These are phyloP conservation scores for Leptoxyphium fumago DNA, from an alignment of 2,329 filamentous ascomycete species.

Conservation along the genomic window DNA sequence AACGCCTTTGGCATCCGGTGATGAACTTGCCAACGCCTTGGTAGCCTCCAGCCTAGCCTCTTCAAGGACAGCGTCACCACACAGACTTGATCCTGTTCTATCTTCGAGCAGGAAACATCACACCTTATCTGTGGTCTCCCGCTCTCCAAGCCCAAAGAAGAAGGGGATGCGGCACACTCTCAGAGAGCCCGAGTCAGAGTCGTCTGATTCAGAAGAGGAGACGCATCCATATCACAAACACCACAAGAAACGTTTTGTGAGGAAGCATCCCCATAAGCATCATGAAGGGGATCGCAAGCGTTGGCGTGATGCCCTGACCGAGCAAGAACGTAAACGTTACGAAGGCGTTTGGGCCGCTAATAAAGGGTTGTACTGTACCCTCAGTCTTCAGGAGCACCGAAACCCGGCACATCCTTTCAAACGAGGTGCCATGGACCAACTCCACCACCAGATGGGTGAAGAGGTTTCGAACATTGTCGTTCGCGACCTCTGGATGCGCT, in stretches of 20 bases:
- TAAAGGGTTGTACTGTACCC: constrained; percentile 37
- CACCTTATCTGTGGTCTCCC: constrained; percentile 17
- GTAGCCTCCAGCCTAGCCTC: constrained; percentile 61
- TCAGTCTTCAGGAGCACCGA: constrained; percentile 10
- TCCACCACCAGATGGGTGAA: constrained; percentile 21
- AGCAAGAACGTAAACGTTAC: constrained; percentile 61
- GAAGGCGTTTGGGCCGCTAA: constrained; percentile 79
- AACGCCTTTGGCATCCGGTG: constrained; percentile 39
- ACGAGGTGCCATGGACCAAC: neutral
- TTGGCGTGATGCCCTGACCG: constrained; percentile 62
- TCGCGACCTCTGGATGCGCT: constrained; percentile 61
- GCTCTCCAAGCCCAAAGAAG: constrained; percentile 29
- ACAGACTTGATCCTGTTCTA: constrained; percentile 26
- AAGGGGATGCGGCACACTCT: constrained; percentile 50
- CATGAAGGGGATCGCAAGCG: constrained; percentile 58
- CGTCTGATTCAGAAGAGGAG: constrained; percentile 25
- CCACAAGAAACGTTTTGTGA: constrained; percentile 43
- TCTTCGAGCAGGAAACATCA: constrained; percentile 14
- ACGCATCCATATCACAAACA: constrained; percentile 35
- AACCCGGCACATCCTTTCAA: neutral
- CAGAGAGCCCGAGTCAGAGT: constrained; percentile 32
- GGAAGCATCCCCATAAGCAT: constrained; percentile 53
- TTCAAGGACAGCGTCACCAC: constrained; percentile 23
- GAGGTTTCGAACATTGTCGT: constrained; percentile 54
- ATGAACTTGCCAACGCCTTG: constrained; percentile 58